Conservation (phyloP, 768 basidiomycete species). For the Calocybe cyanea region DNA sequence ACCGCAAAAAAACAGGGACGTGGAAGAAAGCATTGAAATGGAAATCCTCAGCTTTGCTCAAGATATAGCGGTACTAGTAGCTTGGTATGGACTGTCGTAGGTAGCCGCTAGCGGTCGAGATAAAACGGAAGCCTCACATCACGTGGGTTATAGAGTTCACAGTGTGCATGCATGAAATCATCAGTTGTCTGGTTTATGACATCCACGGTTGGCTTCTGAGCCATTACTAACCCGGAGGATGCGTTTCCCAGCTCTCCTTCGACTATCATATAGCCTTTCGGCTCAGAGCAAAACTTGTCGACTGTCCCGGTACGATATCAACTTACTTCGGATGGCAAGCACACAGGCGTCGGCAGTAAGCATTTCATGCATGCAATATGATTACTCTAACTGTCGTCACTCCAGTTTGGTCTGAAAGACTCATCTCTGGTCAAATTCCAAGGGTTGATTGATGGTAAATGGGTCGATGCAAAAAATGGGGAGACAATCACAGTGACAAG, state of each 20-base stretch:
- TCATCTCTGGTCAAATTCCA: constrained; percentile 68
- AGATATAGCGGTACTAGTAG: too few relatives aligned
- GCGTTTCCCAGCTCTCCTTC: constrained; percentile 18
- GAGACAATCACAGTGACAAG: constrained; percentile 73
- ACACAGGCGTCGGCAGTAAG: constrained; percentile 40
- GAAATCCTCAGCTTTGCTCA: background rate
- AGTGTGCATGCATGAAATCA: constrained; percentile 3
- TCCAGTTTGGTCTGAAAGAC: constrained; percentile 76
- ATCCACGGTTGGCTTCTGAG: constrained; percentile 7
- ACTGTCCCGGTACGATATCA: constrained; percentile 4
- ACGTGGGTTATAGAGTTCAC: too few relatives aligned
- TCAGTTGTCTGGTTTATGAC: constrained; percentile 2
- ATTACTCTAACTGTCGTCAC: background rate
- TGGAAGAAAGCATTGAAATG: constrained; percentile 16
- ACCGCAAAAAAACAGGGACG: constrained; percentile 27
- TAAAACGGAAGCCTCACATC: too few relatives aligned
- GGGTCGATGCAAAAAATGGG: constrained; percentile 76
- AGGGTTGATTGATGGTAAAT: constrained; percentile 81
- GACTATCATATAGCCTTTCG: constrained; percentile 22
- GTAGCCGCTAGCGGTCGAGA: too few relatives aligned
- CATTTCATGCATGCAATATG: constrained; percentile 2
- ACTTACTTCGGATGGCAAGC: constrained; percentile 52
- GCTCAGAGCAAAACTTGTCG: constrained; percentile 22
- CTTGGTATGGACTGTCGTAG: too few relatives aligned
- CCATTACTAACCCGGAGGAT: constrained; percentile 14